phyloP scores from a whole-genome alignment of 345 rosid species.

The Citrus sp. region DNA sequence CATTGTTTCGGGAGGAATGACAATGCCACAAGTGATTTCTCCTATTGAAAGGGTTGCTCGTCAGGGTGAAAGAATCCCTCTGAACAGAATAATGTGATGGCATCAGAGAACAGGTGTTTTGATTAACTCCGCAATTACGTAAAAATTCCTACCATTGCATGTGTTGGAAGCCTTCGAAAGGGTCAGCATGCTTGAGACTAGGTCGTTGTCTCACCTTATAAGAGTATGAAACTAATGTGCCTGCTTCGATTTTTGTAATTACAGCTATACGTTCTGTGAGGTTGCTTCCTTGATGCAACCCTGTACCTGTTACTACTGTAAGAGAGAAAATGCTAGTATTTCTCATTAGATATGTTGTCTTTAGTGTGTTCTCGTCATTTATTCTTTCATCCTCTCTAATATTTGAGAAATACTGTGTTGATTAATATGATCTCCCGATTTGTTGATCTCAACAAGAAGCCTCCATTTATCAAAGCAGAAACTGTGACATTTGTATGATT shows the following conservation, averaged over 20 bases:
- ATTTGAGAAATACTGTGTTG: no score
- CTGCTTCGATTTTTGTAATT: not conserved
- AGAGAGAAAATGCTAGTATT: not conserved
- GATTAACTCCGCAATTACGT: slow-evolving; percentile 9
- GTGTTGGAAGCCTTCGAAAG: not conserved
- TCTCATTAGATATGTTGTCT: not conserved
- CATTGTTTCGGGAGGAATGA: slow-evolving; percentile 67
- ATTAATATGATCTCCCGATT: no score
- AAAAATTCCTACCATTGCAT: not conserved
- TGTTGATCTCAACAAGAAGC: no score
- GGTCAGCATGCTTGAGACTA: slow-evolving; percentile 5
- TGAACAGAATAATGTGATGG: slow-evolving; percentile 40
- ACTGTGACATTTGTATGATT: no score
- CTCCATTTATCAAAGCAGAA: no score
- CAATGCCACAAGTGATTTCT: slow-evolving; percentile 63
- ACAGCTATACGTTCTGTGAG: not conserved
- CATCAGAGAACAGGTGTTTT: not conserved
- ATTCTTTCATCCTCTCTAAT: not conserved
- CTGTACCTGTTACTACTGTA: not conserved
- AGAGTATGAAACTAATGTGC: not conserved
- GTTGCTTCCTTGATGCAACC: not conserved
- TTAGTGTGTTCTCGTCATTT: not conserved
- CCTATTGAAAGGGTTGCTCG: slow-evolving; percentile 41
- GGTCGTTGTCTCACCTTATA: not conserved
- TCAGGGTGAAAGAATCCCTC: slow-evolving; percentile 40